Evolutionary conservation across 2,329 filamentous ascomycete species (phyloP), one percentile per base, ranked within the genome.

Genomic region (Hypoxylon sp.): DNA sequence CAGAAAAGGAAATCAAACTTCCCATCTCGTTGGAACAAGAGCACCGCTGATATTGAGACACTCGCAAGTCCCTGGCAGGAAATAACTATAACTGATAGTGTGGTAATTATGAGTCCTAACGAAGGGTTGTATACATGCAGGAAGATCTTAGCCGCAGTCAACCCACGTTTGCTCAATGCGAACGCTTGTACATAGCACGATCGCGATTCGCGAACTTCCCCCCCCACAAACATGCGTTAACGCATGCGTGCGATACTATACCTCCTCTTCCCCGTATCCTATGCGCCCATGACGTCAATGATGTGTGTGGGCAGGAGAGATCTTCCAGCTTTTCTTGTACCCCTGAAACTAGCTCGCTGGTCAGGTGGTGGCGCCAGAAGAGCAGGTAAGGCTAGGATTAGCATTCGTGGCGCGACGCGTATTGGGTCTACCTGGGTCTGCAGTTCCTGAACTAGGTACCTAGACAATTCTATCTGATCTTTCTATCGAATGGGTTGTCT

Each of bases 321-420:
- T 46, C 11, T 20, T 43, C 17, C 3, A 15, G 4, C 6, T 13
- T 20, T 11, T 13, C 10, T 20, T 6, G 17, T 43, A 19, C 39
- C 39, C 39, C 39, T 43, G 39, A 3, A 43, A 43, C 32, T 34
- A 43, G n/a, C 11, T 43, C 4, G 39, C 2, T 19, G n/a, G 20
- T 11, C 41, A 34, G 51, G 47, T 34, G 19, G 10, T 7, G 56
- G 32, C 30, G 32, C 28, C 48, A 47, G 10, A 37, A 20, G 17
- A 10, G 22, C 56, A 56, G 15, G 22, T 61, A 56, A 39, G 58
- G 41, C 52, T 61, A 52, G 11, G 48, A n/a, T 2, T 17, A 24
- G n/a, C n/a, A 10, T 57, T 46, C 55, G 50, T 62, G 54, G 59
- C 55, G 59, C 17, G 47, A 41, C 49, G 41, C 49, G 48, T 48